Evolutionary conservation across 352 stramenopile species (phyloP).

Genomic region (Globisporangium emineosum): DNA sequence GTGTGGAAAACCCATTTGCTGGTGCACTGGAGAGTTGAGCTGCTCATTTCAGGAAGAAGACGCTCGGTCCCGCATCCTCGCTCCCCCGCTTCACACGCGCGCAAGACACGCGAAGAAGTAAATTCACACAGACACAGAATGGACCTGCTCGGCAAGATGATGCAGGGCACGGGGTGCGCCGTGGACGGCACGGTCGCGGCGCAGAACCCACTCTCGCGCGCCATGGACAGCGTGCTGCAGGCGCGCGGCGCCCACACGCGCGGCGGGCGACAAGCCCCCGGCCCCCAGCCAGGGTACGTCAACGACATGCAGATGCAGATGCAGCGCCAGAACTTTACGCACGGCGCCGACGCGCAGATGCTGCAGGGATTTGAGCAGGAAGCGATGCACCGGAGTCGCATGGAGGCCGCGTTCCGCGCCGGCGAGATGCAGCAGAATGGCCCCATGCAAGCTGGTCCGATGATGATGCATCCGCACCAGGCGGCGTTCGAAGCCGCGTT

Average conservation of each 20-base stretch:
- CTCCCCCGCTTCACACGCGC: not conserved
- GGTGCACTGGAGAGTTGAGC: not conserved
- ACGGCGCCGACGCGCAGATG: conserved; percentile 48
- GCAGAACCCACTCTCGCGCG: conserved; percentile 81
- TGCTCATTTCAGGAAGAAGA: conserved; percentile 6
- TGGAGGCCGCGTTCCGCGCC: conserved; percentile 66
- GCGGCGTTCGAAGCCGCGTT: conserved; percentile 64
- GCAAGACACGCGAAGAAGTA: not conserved
- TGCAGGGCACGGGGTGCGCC: conserved; percentile 73
- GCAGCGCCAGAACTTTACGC: conserved; percentile 60
- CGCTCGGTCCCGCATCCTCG: not conserved
- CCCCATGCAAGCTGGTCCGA: conserved; percentile 13
- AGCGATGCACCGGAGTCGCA: conserved; percentile 50
- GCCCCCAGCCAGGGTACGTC: conserved; percentile 28
- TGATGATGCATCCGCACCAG: conserved; percentile 46
- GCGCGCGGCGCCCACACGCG: conserved; percentile 30
- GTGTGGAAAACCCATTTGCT: no score
- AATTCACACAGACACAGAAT: conserved; percentile 26
- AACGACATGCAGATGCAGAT: conserved; percentile 71
- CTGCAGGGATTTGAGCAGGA: conserved; percentile 65
- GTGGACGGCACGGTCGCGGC: conserved; percentile 81
- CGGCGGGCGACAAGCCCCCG: conserved; percentile 22
- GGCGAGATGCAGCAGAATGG: conserved; percentile 24
- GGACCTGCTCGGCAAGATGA: conserved; percentile 83
- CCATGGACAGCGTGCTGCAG: conserved; percentile 74